Percentiles rank a stretch among this genome's conserved stretches.
Conservation (phyloP, 2,329 filamentous ascomycete genomes). For the Anisogramma anomala region DNA sequence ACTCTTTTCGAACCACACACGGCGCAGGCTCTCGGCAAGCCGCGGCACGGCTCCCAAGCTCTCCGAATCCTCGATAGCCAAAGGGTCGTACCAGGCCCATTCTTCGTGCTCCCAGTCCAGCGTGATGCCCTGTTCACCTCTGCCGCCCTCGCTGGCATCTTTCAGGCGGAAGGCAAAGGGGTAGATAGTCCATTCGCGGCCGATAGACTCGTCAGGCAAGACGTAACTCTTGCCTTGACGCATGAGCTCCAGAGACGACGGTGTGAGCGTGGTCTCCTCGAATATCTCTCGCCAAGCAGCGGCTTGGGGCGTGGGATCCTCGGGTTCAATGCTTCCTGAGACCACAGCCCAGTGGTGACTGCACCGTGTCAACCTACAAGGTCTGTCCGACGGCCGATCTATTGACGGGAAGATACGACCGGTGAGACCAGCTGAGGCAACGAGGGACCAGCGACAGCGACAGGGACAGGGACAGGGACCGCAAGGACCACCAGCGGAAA, state of each 20-base stretch:
- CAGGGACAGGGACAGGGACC: not conserved
- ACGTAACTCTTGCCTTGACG: slow-evolving; percentile 47
- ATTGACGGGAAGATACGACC: not conserved
- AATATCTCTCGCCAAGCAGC: slow-evolving; percentile 51
- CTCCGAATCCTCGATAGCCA: slow-evolving; percentile 34
- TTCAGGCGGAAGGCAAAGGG: slow-evolving; percentile 49
- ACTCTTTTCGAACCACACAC: slow-evolving; percentile 48
- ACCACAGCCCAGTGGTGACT: slow-evolving; percentile 50
- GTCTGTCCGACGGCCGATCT: not conserved
- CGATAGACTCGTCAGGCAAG: slow-evolving; percentile 40
- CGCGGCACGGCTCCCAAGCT: slow-evolving; percentile 43
- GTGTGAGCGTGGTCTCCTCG: slow-evolving; percentile 49
- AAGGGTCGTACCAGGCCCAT: slow-evolving; percentile 46
- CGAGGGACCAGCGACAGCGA: too few species aligned
- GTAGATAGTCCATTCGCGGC: slow-evolving; percentile 50
- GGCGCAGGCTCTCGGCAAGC: slow-evolving; percentile 43
- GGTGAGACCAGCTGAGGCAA: not conserved
- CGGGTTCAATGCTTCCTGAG: slow-evolving; percentile 46
- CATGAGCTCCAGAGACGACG: slow-evolving; percentile 35
- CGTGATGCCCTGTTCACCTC: slow-evolving; percentile 34
- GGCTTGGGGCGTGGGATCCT: slow-evolving; percentile 39
- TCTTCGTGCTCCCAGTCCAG: slow-evolving; percentile 53
- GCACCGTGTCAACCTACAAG: slow-evolving; percentile 7
- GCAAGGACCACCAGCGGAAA: not conserved
- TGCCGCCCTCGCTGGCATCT: slow-evolving; percentile 23